Evolutionary conservation across 352 stramenopile species (phyloP), one percentile per base, ranked within the genome.

Genomic region (Phytophthora quininea): DNA sequence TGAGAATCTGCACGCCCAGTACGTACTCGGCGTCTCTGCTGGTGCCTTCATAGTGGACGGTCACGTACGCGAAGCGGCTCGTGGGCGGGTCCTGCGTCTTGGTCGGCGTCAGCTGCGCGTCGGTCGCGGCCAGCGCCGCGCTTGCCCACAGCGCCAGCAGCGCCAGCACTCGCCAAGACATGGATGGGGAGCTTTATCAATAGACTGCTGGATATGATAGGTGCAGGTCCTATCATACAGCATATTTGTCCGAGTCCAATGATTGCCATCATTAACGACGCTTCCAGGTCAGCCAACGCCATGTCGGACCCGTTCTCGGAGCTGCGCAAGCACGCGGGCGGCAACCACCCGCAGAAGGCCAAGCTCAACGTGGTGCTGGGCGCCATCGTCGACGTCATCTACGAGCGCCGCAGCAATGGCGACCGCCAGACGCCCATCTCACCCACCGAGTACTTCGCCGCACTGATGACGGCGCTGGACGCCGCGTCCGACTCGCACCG

Each of bases 371-470:
- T 96, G 53, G 86, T 96, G 63, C 80, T 96, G 24, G 84, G 71
- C 59, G 88, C 86, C 58, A 93, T 93, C 71, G 84, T 77, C 15
- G 86, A 96, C 30, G 83, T 96, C 49, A 96, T 96, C 74, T 78
- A 86, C 58, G 88, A 96, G 61, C 86, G 85, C 19, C 84, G 88
- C 61, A 46, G 57, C 40, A 69, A 27, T 38, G 56, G 31, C 19
- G 69, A 71, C 33, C 50, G 69, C 46, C 37, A 50, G 52, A 54
- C 45, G 2, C 66, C 83, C 12, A 86, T 91, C 54, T 90, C 86
- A n/a, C 80, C 77, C 64, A 93, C 86, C 33, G 88, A 96, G 77
- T 96, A 96, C 64, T 96, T 96, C 58, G 88, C 88, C 11, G 86
- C 88, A 58, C 77, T 96, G 56, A 95, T 96, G 88, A 96, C 88